These are phyloP conservation scores for Metschnikowia gelsemii DNA, from an alignment of 805 yeast genomes.

Conservation along the genomic window DNA sequence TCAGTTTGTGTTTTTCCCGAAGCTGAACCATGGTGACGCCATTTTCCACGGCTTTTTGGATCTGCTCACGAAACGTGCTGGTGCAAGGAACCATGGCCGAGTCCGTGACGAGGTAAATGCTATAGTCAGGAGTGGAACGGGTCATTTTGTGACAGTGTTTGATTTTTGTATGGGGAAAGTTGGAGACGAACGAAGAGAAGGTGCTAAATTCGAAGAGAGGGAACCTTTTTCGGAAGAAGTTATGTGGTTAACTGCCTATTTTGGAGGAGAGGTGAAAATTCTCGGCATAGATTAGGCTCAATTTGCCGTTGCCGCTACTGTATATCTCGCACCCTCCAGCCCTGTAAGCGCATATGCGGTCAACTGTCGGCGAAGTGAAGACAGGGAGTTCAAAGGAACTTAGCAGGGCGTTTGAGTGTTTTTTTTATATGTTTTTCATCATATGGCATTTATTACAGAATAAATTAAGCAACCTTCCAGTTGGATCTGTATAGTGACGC, in stretches of 20 bases:
- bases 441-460: too few species aligned
- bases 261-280: too few species aligned
- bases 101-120: slow-evolving; percentile 78
- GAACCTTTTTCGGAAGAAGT: not conserved
- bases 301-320: not conserved
- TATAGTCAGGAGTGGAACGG: slow-evolving; percentile 16
- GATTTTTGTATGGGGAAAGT: too few species aligned
- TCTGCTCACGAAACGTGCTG: slow-evolving; percentile 56
- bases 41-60: slow-evolving; percentile 56
- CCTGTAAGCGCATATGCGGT: slow-evolving; percentile 19
- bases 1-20: slow-evolving; percentile 73
- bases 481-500: not conserved
- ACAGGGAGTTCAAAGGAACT: not conserved
- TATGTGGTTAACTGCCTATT: too few species aligned
- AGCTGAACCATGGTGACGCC: slow-evolving; percentile 84
- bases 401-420: too few species aligned
- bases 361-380: too few species aligned
- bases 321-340: slow-evolving; percentile 14
- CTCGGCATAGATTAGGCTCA: not conserved
- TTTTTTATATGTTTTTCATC: too few species aligned
- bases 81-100: slow-evolving; percentile 68
- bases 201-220: too few species aligned
- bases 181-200: too few species aligned
- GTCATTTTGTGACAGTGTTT: not conserved
- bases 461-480: too few species aligned